Conservation (phyloP, 2,329 filamentous ascomycete species). For the Hirsutella minnesotensis region DNA sequence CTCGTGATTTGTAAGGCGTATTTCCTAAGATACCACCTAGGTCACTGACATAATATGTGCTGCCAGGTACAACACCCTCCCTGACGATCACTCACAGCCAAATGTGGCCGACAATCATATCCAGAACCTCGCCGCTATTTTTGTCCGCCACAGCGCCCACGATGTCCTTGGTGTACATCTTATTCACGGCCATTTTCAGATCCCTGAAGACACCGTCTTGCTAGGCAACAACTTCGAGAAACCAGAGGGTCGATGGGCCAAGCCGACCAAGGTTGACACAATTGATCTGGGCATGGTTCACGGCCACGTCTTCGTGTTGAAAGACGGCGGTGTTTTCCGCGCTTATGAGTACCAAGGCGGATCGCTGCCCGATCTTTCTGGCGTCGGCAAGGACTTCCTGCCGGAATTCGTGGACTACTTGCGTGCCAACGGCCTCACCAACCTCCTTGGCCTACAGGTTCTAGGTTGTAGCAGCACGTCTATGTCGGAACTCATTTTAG, state of each 20-base stretch:
- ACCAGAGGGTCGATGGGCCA: background rate
- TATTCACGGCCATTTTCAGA: conserved; percentile 1
- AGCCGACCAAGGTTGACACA: background rate
- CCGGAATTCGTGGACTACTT: background rate
- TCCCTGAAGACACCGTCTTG: background rate
- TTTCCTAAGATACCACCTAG: too few species aligned
- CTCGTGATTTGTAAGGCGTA: too few species aligned
- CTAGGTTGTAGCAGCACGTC: background rate
- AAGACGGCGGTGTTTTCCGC: background rate
- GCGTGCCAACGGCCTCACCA: background rate
- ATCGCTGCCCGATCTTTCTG: background rate
- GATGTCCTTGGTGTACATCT: background rate
- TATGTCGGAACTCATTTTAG: conserved; percentile 1
- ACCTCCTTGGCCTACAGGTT: conserved; percentile 1
- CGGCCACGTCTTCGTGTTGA: background rate
- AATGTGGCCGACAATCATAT: background rate
- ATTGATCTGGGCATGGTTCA: background rate
- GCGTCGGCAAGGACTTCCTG: background rate
- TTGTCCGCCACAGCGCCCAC: conserved; percentile 1
- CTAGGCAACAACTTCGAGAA: background rate
- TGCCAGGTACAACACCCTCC: background rate
- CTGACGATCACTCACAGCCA: background rate
- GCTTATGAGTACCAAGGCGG: conserved; percentile 1
- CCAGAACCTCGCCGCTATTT: background rate
- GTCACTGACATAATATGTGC: too few species aligned